Percentiles rank a stretch among this genome's conserved stretches.
Conservation (phyloP, 2,329 filamentous ascomycete species). For the Exophiala xenobiotica region DNA sequence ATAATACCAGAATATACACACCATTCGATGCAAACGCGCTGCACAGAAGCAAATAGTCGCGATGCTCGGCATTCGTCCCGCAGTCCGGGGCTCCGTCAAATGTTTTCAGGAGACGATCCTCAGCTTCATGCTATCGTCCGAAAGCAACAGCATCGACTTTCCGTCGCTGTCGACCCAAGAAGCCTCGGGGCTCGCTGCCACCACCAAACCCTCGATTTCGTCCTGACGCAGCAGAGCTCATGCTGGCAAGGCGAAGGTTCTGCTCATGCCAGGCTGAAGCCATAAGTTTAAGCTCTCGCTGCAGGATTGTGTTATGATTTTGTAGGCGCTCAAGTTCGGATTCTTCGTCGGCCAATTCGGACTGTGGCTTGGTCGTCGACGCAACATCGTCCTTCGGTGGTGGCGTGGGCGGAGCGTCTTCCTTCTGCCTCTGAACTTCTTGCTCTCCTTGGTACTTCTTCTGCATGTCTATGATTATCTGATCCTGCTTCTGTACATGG, state of each 20-base stretch:
- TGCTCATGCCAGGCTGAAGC: conserved; percentile 50
- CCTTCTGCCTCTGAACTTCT: conserved; percentile 6
- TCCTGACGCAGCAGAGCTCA: conserved; percentile 39
- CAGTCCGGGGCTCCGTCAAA: too few species aligned
- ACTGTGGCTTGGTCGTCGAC: background rate
- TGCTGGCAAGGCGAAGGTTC: conserved; percentile 46
- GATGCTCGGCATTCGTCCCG: too few species aligned
- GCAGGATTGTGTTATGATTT: conserved; percentile 25
- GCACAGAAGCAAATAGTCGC: too few species aligned
- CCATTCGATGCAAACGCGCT: too few species aligned
- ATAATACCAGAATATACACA: too few species aligned
- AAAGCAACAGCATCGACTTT: conserved; percentile 37
- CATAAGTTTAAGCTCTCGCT: conserved; percentile 45
- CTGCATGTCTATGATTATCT: conserved; percentile 25
- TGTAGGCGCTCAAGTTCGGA: conserved; percentile 23
- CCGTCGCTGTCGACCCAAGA: conserved; percentile 46
- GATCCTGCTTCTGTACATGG: conserved; percentile 26
- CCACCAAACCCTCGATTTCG: conserved; percentile 41
- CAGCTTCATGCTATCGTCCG: conserved; percentile 9
- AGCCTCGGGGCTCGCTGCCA: conserved; percentile 41
- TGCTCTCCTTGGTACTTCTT: conserved; percentile 11
- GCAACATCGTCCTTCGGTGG: conserved; percentile 17
- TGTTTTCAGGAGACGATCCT: too few species aligned
- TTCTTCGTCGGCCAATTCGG: conserved; percentile 9
- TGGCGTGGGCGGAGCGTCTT: conserved; percentile 11